These are phyloP conservation scores for Trichoderma sp. DNA, from an alignment of 2,329 filamentous ascomycete genomes.

Conservation along the genomic window DNA sequence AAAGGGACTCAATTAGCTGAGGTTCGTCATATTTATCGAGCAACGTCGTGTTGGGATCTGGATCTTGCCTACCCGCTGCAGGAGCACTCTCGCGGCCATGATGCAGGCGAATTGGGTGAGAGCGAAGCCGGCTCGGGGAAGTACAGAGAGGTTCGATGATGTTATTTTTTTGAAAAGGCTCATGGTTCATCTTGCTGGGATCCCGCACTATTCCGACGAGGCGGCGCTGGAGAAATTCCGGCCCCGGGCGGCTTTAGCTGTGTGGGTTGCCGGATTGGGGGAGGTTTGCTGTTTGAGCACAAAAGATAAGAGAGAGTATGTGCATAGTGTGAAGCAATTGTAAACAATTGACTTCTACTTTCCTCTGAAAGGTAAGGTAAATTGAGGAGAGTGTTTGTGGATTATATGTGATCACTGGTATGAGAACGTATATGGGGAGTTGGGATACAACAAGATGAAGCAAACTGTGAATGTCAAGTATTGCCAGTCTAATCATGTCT, in stretches of 20 bases:
- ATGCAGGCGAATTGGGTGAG: slow-evolving; percentile 52
- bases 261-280: slow-evolving; percentile 10
- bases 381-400: no score
- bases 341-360: no score
- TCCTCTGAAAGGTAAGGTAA: no score
- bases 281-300: background rate
- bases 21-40: slow-evolving; percentile 21
- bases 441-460: no score
- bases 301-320: no score
- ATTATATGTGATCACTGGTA: no score
- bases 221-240: slow-evolving; percentile 27
- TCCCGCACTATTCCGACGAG: slow-evolving; percentile 24
- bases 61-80: slow-evolving; percentile 53
- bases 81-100: slow-evolving; percentile 64
- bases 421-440: no score
- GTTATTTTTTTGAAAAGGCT: slow-evolving; percentile 29
- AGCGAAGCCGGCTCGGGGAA: slow-evolving; percentile 25
- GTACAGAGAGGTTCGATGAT: slow-evolving; percentile 30
- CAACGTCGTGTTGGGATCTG: background rate
- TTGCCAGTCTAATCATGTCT: no score
- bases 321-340: no score
- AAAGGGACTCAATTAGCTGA: slow-evolving; percentile 39
- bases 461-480: no score
- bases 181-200: slow-evolving; percentile 24
- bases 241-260: slow-evolving; percentile 4